Evolutionary conservation across 192 early-diverging fungal species (phyloP).

Genomic region (Kappamyces sp.): DNA sequence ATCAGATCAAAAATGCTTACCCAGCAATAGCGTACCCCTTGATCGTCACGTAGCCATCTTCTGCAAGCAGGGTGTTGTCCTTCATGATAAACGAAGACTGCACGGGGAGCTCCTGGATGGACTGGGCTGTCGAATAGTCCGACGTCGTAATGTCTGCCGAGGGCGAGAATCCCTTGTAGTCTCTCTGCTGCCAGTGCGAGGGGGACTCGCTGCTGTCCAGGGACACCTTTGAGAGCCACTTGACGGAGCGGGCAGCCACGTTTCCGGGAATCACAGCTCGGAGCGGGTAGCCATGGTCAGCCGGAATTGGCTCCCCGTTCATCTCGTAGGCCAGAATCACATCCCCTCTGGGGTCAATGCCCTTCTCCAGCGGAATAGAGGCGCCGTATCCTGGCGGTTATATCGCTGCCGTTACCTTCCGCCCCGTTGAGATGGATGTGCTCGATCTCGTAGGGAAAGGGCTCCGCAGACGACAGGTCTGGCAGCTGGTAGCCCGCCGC

Average conservation of each 20-base stretch:
- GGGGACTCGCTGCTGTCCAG: constrained; percentile 34
- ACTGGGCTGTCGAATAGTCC: constrained; percentile 43
- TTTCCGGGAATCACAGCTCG: constrained; percentile 83
- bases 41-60: constrained; percentile 36
- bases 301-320: constrained; percentile 32
- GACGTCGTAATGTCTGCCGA: constrained; percentile 24
- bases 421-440: constrained; percentile 35
- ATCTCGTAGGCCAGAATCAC: constrained; percentile 71
- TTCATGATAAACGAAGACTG: constrained; percentile 70
- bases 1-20: too few species aligned
- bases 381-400: constrained; percentile 54
- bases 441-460: constrained; percentile 57
- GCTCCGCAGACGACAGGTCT: constrained; percentile 56
- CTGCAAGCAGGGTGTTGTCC: constrained; percentile 20
- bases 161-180: constrained; percentile 55
- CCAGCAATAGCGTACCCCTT: constrained; percentile 38
- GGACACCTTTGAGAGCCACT: constrained; percentile 52
- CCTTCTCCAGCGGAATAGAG: constrained; percentile 61
- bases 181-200: constrained; percentile 39
- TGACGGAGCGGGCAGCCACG: constrained; percentile 84
- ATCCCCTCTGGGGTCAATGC: constrained; percentile 55
- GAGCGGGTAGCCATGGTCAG: constrained; percentile 74
- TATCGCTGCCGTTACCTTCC: neutral
- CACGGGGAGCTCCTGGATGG: constrained; percentile 71
- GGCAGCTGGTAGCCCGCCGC: constrained; percentile 49